These are phyloP conservation scores for Pseudocercospora ulei DNA, from an alignment of 2,329 filamentous ascomycete species.

Conservation along the genomic window DNA sequence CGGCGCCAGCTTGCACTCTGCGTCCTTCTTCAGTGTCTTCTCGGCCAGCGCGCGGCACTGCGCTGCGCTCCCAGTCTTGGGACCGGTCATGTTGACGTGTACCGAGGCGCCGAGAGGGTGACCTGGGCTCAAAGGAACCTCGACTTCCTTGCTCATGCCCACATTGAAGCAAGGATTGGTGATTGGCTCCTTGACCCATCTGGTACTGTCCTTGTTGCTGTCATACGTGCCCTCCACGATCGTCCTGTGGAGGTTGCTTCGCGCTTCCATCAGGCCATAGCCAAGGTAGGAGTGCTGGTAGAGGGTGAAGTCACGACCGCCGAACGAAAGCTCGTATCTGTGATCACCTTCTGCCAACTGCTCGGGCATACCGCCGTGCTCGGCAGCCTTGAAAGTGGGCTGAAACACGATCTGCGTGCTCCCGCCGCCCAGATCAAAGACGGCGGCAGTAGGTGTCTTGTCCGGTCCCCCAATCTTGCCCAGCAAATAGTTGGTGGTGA, in stretches of 20 bases:
- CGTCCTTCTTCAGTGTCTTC: constrained; percentile 80
- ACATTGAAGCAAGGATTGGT: constrained; percentile 79
- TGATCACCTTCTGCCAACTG: constrained; percentile 82
- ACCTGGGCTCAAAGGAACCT: constrained; percentile 57
- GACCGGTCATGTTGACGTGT: constrained; percentile 80
- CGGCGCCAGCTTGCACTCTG: constrained; percentile 69
- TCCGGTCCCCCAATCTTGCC: constrained; percentile 94
- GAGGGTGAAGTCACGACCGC: constrained; percentile 78
- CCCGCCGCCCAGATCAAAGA: constrained; percentile 90
- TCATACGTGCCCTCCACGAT: constrained; percentile 63
- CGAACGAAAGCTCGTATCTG: constrained; percentile 86
- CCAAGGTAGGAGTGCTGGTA: constrained; percentile 98
- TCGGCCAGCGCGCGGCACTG: constrained; percentile 87
- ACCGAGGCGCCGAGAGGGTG: constrained; percentile 57
- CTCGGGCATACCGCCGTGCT: constrained; percentile 70
- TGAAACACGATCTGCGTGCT: constrained; percentile 98
- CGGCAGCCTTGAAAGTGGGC: constrained; percentile 71
- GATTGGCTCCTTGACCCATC: constrained; percentile 63
- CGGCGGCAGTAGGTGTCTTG: constrained; percentile 78
- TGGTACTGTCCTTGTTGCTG: constrained; percentile 46
- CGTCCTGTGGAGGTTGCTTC: constrained; percentile 69
- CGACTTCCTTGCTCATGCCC: constrained; percentile 63
- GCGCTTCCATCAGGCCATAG: constrained; percentile 91
- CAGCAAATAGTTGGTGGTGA: constrained; percentile 95
- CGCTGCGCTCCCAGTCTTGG: constrained; percentile 60